Conservation (phyloP, 2,329 filamentous ascomycete genomes). For the Neocucurbitaria cava region DNA sequence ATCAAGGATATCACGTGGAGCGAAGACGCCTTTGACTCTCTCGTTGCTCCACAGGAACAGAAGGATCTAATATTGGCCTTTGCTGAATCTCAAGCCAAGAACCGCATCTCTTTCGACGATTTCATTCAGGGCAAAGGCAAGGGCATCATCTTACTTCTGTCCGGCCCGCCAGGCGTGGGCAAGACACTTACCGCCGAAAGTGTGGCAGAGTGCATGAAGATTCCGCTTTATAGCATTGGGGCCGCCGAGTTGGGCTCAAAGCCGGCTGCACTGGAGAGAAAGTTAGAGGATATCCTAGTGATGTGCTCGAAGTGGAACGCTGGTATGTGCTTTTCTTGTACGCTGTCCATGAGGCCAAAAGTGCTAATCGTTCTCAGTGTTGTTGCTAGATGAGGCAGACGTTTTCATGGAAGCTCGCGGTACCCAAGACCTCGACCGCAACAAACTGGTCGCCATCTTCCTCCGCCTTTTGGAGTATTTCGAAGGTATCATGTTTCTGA, state of each 20-base stretch:
- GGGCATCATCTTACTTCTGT: constrained; percentile 28
- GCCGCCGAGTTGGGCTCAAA: constrained; percentile 74
- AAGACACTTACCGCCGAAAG: constrained; percentile 28
- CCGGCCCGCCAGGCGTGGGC: constrained; percentile 28
- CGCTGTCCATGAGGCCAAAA: background rate
- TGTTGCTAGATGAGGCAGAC: constrained; percentile 77
- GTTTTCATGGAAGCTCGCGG: constrained; percentile 62
- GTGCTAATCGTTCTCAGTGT: constrained; percentile 6
- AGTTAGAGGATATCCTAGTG: constrained; percentile 81
- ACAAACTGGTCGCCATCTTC: constrained; percentile 86
- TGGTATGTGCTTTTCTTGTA: background rate
- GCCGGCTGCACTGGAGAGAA: constrained; percentile 64
- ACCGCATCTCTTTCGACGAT: constrained; percentile 11
- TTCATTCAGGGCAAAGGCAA: constrained; percentile 58
- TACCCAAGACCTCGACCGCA: constrained; percentile 80
- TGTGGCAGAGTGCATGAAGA: constrained; percentile 14
- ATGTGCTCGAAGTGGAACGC: constrained; percentile 71
- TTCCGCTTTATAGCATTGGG: constrained; percentile 70
- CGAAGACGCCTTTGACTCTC: constrained; percentile 52
- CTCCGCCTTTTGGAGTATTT: constrained; percentile 86
- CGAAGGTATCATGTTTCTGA: constrained; percentile 85
- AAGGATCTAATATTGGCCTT: constrained; percentile 60
- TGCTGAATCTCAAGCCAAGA: constrained; percentile 70
- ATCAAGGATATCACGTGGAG: constrained; percentile 53
- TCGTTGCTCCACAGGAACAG: constrained; percentile 35